A percentile compares a stretch with the other conserved stretches of the same genome.
Evolutionary conservation across 2,329 filamentous ascomycete species (phyloP).

Genomic region (Alternaria triticina): DNA sequence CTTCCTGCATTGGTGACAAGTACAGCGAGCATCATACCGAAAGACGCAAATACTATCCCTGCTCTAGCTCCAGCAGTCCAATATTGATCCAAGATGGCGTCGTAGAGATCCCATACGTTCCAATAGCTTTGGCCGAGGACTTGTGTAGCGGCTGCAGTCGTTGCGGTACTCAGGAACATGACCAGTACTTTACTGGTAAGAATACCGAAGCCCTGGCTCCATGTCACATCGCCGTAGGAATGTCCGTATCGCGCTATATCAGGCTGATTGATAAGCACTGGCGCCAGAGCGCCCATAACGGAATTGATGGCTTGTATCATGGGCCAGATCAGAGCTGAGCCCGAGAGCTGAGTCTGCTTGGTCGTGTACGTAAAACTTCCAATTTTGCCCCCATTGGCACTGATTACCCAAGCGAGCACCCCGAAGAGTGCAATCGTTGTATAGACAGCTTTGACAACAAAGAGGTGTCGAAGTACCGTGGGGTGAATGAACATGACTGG

Average conservation of each 20-base stretch:
- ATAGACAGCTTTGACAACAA: slow-evolving; percentile 25
- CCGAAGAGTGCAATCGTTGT: slow-evolving; percentile 22
- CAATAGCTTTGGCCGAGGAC: slow-evolving; percentile 31
- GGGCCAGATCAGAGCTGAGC: slow-evolving; percentile 24
- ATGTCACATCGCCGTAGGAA: slow-evolving; percentile 22
- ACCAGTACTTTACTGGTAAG: slow-evolving; percentile 27
- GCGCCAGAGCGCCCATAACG: slow-evolving; percentile 27
- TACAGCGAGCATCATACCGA: slow-evolving; percentile 33
- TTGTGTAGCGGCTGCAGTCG: slow-evolving; percentile 20
- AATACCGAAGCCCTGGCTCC: slow-evolving; percentile 28
- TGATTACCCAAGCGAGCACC: slow-evolving; percentile 25
- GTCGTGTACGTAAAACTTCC: slow-evolving; percentile 27
- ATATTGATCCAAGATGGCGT: slow-evolving; percentile 26
- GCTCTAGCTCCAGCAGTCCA: slow-evolving; percentile 28
- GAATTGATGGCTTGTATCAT: slow-evolving; percentile 30
- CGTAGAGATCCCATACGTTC: slow-evolving; percentile 30
- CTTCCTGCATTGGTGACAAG: slow-evolving; percentile 36
- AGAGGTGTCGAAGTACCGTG: slow-evolving; percentile 28
- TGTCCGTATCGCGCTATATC: slow-evolving; percentile 32
- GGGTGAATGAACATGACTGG: slow-evolving; percentile 37
- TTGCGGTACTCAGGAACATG: slow-evolving; percentile 26
- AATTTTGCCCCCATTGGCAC: slow-evolving; percentile 31
- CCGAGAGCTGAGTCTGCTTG: slow-evolving; percentile 19
- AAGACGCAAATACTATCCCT: slow-evolving; percentile 35
- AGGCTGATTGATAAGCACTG: slow-evolving; percentile 27